Conservation (phyloP, 768 basidiomycete genomes). For the Boletus fagicola region DNA sequence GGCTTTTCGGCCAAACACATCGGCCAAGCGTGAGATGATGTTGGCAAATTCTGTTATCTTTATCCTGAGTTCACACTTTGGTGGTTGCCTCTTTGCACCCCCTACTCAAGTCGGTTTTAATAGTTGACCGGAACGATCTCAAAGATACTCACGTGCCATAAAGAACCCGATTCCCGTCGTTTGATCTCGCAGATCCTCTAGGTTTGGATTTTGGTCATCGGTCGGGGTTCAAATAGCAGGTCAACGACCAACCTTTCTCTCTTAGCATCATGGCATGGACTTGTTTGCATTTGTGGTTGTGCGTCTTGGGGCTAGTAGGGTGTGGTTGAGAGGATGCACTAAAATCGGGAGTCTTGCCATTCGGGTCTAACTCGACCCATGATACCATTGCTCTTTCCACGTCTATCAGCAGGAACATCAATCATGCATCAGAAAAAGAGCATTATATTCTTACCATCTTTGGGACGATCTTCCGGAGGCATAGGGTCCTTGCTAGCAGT, state of each 20-base stretch:
- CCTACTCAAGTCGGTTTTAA: background rate
- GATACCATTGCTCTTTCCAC: background rate
- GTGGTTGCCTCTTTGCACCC: background rate
- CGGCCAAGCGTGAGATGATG: slow-evolving; percentile 1
- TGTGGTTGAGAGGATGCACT: background rate
- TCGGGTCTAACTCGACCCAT: background rate
- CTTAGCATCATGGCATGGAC: background rate
- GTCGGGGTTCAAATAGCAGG: no score
- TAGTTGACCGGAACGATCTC: no score
- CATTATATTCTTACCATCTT: background rate
- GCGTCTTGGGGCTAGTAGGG: background rate
- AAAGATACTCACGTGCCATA: slow-evolving; percentile 11
- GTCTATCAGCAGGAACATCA: background rate
- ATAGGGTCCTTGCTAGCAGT: background rate
- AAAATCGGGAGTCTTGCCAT: background rate
- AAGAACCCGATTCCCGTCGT: slow-evolving; percentile 5
- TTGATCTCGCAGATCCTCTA: background rate
- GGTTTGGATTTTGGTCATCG: background rate
- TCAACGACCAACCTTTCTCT: background rate
- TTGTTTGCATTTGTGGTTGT: slow-evolving; percentile 6
- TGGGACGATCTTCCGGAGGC: background rate
- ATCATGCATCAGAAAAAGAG: background rate
- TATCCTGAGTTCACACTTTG: background rate
- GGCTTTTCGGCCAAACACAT: background rate
- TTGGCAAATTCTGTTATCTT: background rate